Evolutionary conservation across 1,139 yeast species (phyloP).

Genomic region (Cylindricascospora bacillispora): DNA sequence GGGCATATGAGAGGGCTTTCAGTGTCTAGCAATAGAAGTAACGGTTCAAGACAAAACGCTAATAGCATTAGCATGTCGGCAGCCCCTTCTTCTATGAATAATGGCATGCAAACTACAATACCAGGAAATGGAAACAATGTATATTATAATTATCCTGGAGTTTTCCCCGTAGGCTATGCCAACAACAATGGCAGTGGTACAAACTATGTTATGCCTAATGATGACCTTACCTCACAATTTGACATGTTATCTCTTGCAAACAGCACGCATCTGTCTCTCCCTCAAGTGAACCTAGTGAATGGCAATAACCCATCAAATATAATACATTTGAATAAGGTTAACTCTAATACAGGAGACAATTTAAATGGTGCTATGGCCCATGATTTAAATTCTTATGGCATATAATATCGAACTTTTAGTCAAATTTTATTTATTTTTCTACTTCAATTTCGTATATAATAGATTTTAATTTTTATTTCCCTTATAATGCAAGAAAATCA

Average conservation of each 20-base stretch:
- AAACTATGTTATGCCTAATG: constrained; percentile 9
- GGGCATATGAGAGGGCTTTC: constrained; percentile 24
- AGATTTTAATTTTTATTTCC: too few species aligned
- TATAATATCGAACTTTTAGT: too few species aligned
- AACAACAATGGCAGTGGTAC: constrained; percentile 3
- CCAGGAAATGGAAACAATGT: constrained; percentile 2
- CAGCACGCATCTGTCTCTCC: constrained; percentile 22
- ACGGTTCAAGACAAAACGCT: constrained; percentile 17
- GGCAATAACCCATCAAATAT: constrained; percentile 3
- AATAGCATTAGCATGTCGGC: constrained; percentile 1
- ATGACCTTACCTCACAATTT: constrained; percentile 20
- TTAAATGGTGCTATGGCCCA: too few species aligned
- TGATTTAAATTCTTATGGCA: too few species aligned
- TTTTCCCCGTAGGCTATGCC: constrained; percentile 15
- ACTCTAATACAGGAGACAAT: constrained; percentile 2
- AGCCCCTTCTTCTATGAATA: constrained; percentile 1
- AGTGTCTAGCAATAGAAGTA: constrained; percentile 22
- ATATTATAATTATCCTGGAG: constrained; percentile 23
- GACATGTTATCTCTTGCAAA: constrained; percentile 21
- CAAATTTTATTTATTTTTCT: too few species aligned
- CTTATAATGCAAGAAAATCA: too few species aligned
- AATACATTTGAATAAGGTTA: constrained; percentile 2
- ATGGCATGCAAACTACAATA: constrained; percentile 1
- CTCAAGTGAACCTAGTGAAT: constrained; percentile 18
- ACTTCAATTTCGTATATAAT: too few species aligned